Percentiles rank a stretch among this genome's conserved stretches.
These are phyloP conservation scores for Trichosanthes cucumerina DNA, from an alignment of 306 rosid species.

Conservation along the genomic window DNA sequence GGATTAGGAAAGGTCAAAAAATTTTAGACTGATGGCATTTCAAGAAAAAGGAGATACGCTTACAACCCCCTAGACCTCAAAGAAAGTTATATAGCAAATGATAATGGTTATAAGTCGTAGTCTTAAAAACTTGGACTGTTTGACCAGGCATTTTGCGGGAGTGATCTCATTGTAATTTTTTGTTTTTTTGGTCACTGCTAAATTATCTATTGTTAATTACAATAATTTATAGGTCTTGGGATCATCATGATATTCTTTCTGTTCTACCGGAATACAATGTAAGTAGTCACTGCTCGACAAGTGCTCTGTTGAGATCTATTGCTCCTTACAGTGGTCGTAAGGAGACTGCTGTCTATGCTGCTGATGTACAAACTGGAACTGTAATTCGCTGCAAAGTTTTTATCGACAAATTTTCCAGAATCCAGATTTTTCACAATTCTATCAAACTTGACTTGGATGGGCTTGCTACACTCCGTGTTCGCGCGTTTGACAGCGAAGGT, in stretches of 20 bases:
- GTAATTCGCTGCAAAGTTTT: conserved; percentile 88
- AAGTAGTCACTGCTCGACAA: conserved; percentile 72
- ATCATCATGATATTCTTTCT: conserved; percentile 80
- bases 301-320: conserved; percentile 69
- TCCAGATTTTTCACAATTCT: conserved; percentile 81
- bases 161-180: background rate
- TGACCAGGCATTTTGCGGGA: background rate
- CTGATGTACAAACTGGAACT: conserved; percentile 57
- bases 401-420: conserved; percentile 71
- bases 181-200: background rate
- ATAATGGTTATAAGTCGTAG: background rate
- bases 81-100: background rate
- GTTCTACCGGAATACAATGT: conserved; percentile 77
- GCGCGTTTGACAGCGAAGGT: conserved; percentile 91
- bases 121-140: background rate
- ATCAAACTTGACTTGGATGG: conserved; percentile 93
- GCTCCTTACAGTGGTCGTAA: conserved; percentile 81
- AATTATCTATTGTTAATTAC: background rate
- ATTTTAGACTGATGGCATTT: background rate
- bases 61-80: background rate
- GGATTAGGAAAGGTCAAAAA: background rate
- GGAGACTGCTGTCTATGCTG: conserved; percentile 94
- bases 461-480: conserved; percentile 77
- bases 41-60: background rate
- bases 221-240: conserved; percentile 66